phyloP scores from a whole-genome alignment of 768 basidiomycete genomes.

The Boletus edulis region DNA sequence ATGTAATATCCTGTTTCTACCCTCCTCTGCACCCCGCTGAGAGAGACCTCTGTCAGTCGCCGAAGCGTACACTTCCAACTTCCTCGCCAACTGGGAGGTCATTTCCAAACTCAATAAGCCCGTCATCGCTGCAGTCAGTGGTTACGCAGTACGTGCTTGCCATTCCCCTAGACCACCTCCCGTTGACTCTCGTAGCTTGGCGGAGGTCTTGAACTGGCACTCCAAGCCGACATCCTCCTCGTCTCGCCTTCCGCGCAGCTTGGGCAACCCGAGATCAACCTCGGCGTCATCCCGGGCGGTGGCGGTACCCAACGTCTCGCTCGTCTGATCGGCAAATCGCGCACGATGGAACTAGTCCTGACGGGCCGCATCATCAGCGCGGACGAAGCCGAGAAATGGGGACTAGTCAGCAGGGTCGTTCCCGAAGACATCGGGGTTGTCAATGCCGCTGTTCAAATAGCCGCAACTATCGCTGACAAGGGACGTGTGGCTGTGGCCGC shows the following conservation, averaged over 20 bases:
- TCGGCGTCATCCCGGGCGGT: constrained; percentile 92
- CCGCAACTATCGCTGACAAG: constrained; percentile 75
- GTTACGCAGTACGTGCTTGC: constrained; percentile 70
- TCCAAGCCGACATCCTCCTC: constrained; percentile 95
- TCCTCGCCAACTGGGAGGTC: constrained; percentile 81
- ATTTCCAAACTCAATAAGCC: constrained; percentile 81
- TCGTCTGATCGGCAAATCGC: constrained; percentile 83
- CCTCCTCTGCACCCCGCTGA: neutral
- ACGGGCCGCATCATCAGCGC: constrained; percentile 84
- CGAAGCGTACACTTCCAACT: constrained; percentile 85
- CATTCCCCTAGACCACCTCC: neutral
- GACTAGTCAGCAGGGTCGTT: constrained; percentile 81
- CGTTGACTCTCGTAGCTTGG: constrained; percentile 64
- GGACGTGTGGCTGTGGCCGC: constrained; percentile 82
- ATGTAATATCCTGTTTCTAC: constrained; percentile 48
- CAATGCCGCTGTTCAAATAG: constrained; percentile 82
- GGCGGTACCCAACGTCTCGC: constrained; percentile 93
- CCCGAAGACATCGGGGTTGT: constrained; percentile 79
- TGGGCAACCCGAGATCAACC: constrained; percentile 94
- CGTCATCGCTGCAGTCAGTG: constrained; percentile 93
- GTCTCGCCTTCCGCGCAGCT: constrained; percentile 89
- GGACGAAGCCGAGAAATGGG: constrained; percentile 82
- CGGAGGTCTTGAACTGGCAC: constrained; percentile 94
- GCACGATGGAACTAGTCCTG: constrained; percentile 91
- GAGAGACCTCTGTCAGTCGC: constrained; percentile 46